phyloP scores from a whole-genome alignment of 164 flowering plant species.

The Dillenia turbinata region DNA sequence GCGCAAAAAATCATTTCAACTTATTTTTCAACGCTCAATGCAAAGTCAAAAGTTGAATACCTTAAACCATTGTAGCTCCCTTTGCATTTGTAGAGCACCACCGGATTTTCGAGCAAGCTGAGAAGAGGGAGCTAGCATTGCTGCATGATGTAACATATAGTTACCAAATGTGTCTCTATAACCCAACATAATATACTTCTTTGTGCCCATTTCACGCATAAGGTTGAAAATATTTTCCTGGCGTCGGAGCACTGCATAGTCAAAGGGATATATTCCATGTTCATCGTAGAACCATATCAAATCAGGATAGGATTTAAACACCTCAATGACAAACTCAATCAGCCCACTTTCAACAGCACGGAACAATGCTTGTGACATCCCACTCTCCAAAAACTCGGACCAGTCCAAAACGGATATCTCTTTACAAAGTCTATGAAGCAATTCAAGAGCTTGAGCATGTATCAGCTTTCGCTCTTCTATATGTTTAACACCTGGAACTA shows the following conservation, averaged over 20 bases:
- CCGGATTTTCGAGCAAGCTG: no score
- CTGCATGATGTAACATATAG: constrained; percentile 12
- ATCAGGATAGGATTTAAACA: not conserved
- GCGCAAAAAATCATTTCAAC: no score
- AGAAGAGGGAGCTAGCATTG: not conserved
- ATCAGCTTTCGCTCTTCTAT: constrained; percentile 5
- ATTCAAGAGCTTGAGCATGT: constrained; percentile 3
- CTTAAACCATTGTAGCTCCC: no score
- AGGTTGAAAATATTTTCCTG: not conserved
- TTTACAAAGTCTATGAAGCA: constrained; percentile 2
- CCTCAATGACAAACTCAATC: not conserved
- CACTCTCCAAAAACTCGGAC: not conserved
- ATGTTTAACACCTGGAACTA: constrained; percentile 10
- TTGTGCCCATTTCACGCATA: constrained; percentile 6
- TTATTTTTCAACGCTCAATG: no score
- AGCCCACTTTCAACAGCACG: not conserved
- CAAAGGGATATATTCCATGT: constrained; percentile 2
- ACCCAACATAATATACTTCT: constrained; percentile 1
- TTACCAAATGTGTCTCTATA: constrained; percentile 8
- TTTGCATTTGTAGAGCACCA: no score
- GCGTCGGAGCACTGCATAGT: not conserved
- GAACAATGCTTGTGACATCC: not conserved
- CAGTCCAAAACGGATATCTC: not conserved
- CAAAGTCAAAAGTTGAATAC: not conserved
- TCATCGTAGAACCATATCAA: constrained; percentile 1